Base-by-base conservation (phyloP, 345 rosid species). In the Gossypium herbaceum region DNA sequence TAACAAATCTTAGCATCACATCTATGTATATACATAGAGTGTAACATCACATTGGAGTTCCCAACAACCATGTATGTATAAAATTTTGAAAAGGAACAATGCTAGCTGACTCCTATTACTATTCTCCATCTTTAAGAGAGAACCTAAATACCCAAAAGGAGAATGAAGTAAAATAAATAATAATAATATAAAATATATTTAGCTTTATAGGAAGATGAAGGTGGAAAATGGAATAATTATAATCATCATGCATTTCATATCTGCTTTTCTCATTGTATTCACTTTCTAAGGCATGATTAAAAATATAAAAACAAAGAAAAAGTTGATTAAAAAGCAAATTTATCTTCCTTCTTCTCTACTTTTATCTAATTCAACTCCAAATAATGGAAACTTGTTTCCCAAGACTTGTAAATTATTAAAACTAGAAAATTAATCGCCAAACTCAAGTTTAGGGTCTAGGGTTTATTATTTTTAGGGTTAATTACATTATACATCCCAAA, bases 231-330 rank as follows among this genome's bases (percentile, higher is more conserved):
- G 51, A 71, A 52, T 52, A 52, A 7, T 24, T 9, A 47, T 52
- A 52, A 52, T 85, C 81, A 85, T 81, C 85, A 78, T 75, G 74
- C 84, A 85, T 83, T 88, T 34, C 89, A 84, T 89, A 87, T 87
- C 86, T 85, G 84, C 92, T 85, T 89, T 89, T 86, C 87, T 88
- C 80, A 84, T 88, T 92, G 93, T 86, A 89, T 84, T 86, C 85
- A 88, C 94, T 89, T 89, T 89, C 84, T 72, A 88, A 62, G 87
- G 93, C 94, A 92, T 88, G 93, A 89, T 91, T 93, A 84, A 16
- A 48, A 50, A 50, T 90, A 83, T 73, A 85, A 89, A 89, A 86
- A 50, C 6, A 50, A 50, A 50, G 90, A 82, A 76, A 89, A 89
- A 86, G 89, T 83, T 82, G 69, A 71, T 73, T 85, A 76, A 52